Evolutionary conservation across 169 alveolate species (phyloP), one percentile per base, ranked within the genome.

Genomic region (Theileria equi): DNA sequence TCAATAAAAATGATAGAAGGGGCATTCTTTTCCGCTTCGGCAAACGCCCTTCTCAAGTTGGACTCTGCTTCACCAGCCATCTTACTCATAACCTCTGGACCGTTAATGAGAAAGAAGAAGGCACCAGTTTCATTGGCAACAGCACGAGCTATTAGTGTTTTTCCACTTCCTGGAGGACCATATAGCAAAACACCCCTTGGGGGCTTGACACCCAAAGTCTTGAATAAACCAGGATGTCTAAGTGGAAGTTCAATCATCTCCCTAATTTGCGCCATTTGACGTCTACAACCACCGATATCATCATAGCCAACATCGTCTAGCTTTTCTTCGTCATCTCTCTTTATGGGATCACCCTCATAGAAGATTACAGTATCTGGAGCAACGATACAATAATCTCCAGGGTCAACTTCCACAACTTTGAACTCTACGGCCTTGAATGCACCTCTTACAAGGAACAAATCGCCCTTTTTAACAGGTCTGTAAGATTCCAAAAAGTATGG

Each of bases 1-100:
- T 98, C 99, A 72, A 98, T 98, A 85, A 98, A 98, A 49, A 98
- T 98, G 66, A 98, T 97, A 21, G 99, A 98, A 28, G 99, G 99
- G 10, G 98, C 93, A 82, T 97, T 98, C 90, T 96, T 96, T 83
- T 98, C 99, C 0, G 98, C 98, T 48, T 82, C 91, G 45, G 83
- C 98, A 68, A 97, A 97, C 3, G 98, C 98, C 57, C 97, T 93
- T 76, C 99, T 92, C 28, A 97, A 80, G 88, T 96, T 96, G 19
- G 97, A 94, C 82, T 96, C 99, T 28, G 99, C 98, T 81, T 97
- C 99, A 50, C 99, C 99, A 2, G 99, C 99, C 99, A 96, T 93
- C 60, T 96, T 96, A 65, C 97, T 91, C 98, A 96, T 95, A 66
- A 97, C 95, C 84, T 95, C 99, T 13, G 98, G 98, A 16, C 99